Evolutionary conservation across 768 basidiomycete species (phyloP).

Genomic region (Leucocoprinus leucothites): DNA sequence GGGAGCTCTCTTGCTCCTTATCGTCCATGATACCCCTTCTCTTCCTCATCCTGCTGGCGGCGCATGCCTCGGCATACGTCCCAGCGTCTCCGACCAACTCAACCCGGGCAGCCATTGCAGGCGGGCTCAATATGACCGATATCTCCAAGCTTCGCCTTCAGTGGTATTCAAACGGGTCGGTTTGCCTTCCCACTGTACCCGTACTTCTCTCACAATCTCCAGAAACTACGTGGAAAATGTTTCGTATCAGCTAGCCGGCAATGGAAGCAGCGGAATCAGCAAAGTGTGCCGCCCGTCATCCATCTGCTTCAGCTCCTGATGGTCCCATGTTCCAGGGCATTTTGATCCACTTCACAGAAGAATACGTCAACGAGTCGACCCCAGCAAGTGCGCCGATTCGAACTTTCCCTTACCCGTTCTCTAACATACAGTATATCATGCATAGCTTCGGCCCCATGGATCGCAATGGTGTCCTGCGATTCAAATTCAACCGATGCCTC

Average conservation of each 20-base stretch:
- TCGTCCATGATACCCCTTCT: conserved; percentile 22
- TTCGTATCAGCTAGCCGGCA: conserved; percentile 57
- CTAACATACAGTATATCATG: conserved; percentile 14
- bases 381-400: conserved; percentile 40
- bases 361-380: conserved; percentile 39
- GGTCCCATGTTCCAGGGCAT: conserved; percentile 57
- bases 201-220: conserved; percentile 1
- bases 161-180: conserved; percentile 56
- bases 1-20: neutral
- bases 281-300: conserved; percentile 37
- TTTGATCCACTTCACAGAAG: conserved; percentile 81
- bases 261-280: conserved; percentile 45
- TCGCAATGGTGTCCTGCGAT: conserved; percentile 86
- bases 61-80: conserved; percentile 46
- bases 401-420: conserved; percentile 9
- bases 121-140: conserved; percentile 51
- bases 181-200: conserved; percentile 8
- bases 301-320: conserved; percentile 2
- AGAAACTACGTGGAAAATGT: conserved; percentile 54
- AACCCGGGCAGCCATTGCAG: conserved; percentile 39
- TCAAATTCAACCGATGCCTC: conserved; percentile 66
- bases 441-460: conserved; percentile 80
- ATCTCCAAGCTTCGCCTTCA: conserved; percentile 55
- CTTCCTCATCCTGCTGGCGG: conserved; percentile 13
- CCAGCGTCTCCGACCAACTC: conserved; percentile 74